phyloP scores from a whole-genome alignment of 148 eudicot species.

The Rhododendron simsii region DNA sequence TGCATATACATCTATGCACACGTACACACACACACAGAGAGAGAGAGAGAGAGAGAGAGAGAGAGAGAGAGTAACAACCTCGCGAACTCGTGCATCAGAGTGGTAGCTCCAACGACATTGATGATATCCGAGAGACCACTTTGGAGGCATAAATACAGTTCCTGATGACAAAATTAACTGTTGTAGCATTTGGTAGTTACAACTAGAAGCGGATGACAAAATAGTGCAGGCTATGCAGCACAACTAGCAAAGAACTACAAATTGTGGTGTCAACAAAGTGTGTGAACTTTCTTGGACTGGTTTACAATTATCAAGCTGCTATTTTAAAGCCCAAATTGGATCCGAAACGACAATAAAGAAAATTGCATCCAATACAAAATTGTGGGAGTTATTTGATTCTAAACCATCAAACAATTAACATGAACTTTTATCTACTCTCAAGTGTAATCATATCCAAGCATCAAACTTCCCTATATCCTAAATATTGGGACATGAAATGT shows the following conservation, averaged over 20 bases:
- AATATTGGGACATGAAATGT: neutral
- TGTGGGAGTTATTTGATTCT: neutral
- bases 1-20: neutral
- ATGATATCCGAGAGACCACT: slow-evolving; percentile 96
- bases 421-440: neutral
- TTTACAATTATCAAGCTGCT: neutral
- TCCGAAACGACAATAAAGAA: neutral
- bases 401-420: neutral
- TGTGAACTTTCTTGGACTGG: neutral
- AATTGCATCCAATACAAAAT: neutral
- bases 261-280: neutral
- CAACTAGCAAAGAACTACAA: neutral
- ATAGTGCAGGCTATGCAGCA: neutral
- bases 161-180: slow-evolving; percentile 34
- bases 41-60: neutral
- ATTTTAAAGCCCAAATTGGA: neutral
- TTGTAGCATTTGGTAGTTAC: neutral
- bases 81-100: slow-evolving; percentile 79
- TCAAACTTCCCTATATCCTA: neutral
- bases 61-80: slow-evolving; percentile 42
- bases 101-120: slow-evolving; percentile 98
- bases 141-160: slow-evolving; percentile 95
- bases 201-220: neutral
- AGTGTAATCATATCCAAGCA: neutral
- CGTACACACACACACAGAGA: neutral